phyloP scores from a whole-genome alignment of 2,329 filamentous ascomycete species.

The Proliferodiscus dingleyae region DNA sequence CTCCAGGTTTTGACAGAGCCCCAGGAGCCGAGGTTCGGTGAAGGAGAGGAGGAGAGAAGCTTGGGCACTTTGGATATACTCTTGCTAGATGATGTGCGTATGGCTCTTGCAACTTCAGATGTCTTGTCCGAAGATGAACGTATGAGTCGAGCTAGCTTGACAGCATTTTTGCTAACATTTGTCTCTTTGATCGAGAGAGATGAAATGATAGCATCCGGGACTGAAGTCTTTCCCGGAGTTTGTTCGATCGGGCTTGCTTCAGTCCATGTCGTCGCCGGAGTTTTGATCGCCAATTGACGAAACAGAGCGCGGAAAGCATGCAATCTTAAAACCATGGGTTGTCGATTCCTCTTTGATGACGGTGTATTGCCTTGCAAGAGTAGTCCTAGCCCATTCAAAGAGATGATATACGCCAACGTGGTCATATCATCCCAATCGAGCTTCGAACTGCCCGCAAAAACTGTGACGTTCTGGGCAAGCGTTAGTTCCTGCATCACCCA shows the following conservation, averaged over 20 bases:
- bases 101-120: not conserved
- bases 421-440: constrained; percentile 8
- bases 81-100: constrained; percentile 2
- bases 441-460: constrained; percentile 4
- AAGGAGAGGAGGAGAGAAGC: constrained; percentile 4
- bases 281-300: not conserved
- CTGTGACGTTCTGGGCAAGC: constrained; percentile 3
- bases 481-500: constrained; percentile 8
- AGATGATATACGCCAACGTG: constrained; percentile 5
- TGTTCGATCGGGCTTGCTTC: not conserved
- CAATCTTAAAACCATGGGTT: constrained; percentile 6
- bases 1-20: constrained; percentile 5
- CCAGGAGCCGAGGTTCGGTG: constrained; percentile 6
- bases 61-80: constrained; percentile 3
- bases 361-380: constrained; percentile 2
- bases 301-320: constrained; percentile 6
- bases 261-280: not conserved
- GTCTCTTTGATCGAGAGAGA: not conserved
- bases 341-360: constrained; percentile 1
- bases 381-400: constrained; percentile 5
- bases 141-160: not conserved
- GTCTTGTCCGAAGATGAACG: too few relatives aligned
- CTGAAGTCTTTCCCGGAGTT: not conserved
- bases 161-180: not conserved
- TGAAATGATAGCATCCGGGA: not conserved